Base-by-base conservation (phyloP, 2,329 filamentous ascomycete species). In the Aspergillus bombycis region DNA sequence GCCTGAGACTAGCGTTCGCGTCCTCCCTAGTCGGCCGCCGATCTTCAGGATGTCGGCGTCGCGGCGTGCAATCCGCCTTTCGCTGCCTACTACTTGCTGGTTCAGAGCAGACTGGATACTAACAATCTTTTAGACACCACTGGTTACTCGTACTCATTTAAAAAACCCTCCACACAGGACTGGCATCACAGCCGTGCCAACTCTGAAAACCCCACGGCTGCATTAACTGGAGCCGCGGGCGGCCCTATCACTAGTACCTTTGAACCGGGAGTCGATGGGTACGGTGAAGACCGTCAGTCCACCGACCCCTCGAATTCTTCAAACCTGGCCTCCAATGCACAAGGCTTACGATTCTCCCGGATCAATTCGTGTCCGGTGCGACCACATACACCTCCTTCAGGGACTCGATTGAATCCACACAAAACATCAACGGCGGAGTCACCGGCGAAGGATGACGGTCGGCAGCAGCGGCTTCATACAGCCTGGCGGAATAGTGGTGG, bases 101-200 rank as follows among this genome's bases (percentile, higher is more conserved):
- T 53, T 23, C 52, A 36, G 54, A 56, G 21, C 41, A n/a, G n/a
- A 32, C 23, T 53, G 19, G 16, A 60, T 60, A 21, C 57, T 60
- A 48, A 64, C 58, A 28, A 23, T 58, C 38, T 28, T 57, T 61
- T 60, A 66, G 66, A 60, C 63, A 56, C 63, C 62, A 66, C 65
- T 84, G 66, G 64, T 38, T 34, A 34, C 28, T 12, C 48, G 28
- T 57, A 59, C 41, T 41, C 62, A n/a, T 45, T 84, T 41, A 83
- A 81, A 61, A 73, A 82, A 52, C 78, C 61, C 74, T 79, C 60
- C 81, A 79, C 60, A 78, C 81, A 60, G 82, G 86, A 68, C 85
- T 88, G 55, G 87, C 72, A 89, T 83, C 79, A 91, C 88, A 91
- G 77, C 73, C 87, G 89, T 68, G 87, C 89, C 61, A 91, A 88